Conservation (phyloP, 352 stramenopile genomes). For the Plasmopara halstedii region DNA sequence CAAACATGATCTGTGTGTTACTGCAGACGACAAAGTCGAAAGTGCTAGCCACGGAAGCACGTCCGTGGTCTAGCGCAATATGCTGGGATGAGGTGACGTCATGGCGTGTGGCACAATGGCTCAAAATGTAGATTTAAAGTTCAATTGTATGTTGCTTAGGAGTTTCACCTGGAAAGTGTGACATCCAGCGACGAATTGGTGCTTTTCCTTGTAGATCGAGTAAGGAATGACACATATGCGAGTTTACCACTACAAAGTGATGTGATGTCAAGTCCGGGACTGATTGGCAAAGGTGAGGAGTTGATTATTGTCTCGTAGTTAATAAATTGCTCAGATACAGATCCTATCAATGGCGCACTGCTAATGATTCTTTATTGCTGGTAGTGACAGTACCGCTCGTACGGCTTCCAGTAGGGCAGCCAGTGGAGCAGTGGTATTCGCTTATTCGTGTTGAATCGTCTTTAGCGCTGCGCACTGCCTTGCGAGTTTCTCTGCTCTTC, state of each 20-base stretch:
- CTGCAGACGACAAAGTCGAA: constrained; percentile 22
- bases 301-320: not conserved
- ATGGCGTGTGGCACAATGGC: not conserved
- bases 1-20: constrained; percentile 46
- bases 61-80: constrained; percentile 27
- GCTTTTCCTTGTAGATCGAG: constrained; percentile 64
- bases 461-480: constrained; percentile 40
- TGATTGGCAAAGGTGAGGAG: constrained; percentile 65
- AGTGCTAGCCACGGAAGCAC: constrained; percentile 38
- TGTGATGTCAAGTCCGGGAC: constrained; percentile 36
- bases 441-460: constrained; percentile 44
- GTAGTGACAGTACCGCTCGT: constrained; percentile 43
- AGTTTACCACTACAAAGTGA: constrained; percentile 41
- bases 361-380: too few species aligned
- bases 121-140: not conserved
- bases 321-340: too few species aligned
- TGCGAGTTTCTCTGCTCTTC: constrained; percentile 73
- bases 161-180: constrained; percentile 68
- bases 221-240: constrained; percentile 37
- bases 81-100: constrained; percentile 27
- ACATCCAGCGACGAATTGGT: constrained; percentile 50
- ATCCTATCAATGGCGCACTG: too few species aligned
- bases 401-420: constrained; percentile 62
- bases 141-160: constrained; percentile 16
- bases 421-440: constrained; percentile 82